Base-by-base conservation (phyloP, 345 rosid genomes). In the Hypericum perforatum region DNA sequence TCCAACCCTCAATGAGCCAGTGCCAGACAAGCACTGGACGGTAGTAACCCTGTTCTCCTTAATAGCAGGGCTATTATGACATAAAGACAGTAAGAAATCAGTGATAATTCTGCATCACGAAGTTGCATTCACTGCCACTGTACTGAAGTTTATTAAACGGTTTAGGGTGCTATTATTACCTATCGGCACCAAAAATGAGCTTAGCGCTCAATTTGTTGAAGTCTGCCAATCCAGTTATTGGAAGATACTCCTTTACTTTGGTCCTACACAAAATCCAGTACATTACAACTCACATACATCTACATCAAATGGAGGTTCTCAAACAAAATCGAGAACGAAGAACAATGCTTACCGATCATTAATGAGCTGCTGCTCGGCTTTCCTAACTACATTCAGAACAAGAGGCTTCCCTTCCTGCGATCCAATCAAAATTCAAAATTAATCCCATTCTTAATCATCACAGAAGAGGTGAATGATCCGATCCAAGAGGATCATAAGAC, bases 1-100 rank as follows among this genome's bases (percentile, higher is more conserved):
- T 53, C 98, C 98, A 56, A 92, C 98, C 74, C 98, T 83, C 61
- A 85, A 54, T 1, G 96, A 92, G 66, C 98, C 98, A 56, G 98
- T 91, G 47, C 96, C 98, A 61, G 98, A 91, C 75, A 92, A 77
- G 73, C 96, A 78, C 64, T 88, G 98, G 63, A 81, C 86, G 0
- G 98, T 85, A 42, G 88, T 67, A 64, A 92, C 83, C 71, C 98
- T 79, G 54, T 65, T 78, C 70, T 81, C 94, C 55, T 44, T 60
- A 44, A 85, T 72, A 0, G 92, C 88, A 53, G 88, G 94, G 78
- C 98, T 92, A 67, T 59, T 57, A 50, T 36, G 58, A 58, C 4
- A 56, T 56, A 53, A 58, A 59, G 16, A 58, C 56, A 51, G 29
- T 32, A 41, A 45, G 47, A 54, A 29, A 50, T 57, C 40, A 58